phyloP scores from a whole-genome alignment of 805 yeast genomes.

The Candida gorgasii region DNA sequence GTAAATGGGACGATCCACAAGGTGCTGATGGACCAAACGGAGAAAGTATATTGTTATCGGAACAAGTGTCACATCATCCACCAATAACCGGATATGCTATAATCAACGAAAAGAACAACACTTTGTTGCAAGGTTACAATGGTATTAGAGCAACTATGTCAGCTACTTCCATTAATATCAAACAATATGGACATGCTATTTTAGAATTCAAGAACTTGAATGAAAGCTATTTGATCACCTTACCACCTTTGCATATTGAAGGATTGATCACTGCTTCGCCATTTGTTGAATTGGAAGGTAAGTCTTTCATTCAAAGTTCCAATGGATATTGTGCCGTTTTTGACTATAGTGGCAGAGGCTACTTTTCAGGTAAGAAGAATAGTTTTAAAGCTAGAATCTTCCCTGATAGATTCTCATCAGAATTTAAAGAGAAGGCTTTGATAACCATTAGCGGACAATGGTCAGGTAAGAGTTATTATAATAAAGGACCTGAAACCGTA shows the following conservation, averaged over 20 bases:
- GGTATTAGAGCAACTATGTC: conserved; percentile 84
- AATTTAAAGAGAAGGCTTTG: conserved; percentile 60
- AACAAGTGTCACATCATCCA: conserved; percentile 97
- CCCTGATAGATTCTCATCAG: conserved; percentile 49
- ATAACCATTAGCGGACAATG: conserved; percentile 90
- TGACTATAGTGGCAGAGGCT: conserved; percentile 91
- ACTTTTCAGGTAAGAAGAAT: conserved; percentile 93
- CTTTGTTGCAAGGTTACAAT: conserved; percentile 82
- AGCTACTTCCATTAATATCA: conserved; percentile 76
- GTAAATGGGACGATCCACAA: conserved; percentile 68
- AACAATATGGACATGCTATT: conserved; percentile 90
- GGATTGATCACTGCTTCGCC: conserved; percentile 91
- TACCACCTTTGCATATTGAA: conserved; percentile 94
- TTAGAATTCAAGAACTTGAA: conserved; percentile 60
- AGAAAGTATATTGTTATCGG: conserved; percentile 76
- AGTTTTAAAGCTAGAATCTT: conserved; percentile 83
- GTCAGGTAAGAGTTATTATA: conserved; percentile 74
- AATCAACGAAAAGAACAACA: conserved; percentile 67
- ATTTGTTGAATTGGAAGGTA: conserved; percentile 90
- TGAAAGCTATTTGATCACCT: conserved; percentile 76
- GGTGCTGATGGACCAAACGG: conserved; percentile 53
- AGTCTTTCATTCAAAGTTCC: conserved; percentile 79
- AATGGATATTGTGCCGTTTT: conserved; percentile 71
- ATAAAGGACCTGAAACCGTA: conserved; percentile 53
- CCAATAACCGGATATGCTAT: conserved; percentile 94